These are phyloP conservation scores for Nakazawaea ishiwadae DNA, from an alignment of 805 yeast genomes.

Conservation along the genomic window DNA sequence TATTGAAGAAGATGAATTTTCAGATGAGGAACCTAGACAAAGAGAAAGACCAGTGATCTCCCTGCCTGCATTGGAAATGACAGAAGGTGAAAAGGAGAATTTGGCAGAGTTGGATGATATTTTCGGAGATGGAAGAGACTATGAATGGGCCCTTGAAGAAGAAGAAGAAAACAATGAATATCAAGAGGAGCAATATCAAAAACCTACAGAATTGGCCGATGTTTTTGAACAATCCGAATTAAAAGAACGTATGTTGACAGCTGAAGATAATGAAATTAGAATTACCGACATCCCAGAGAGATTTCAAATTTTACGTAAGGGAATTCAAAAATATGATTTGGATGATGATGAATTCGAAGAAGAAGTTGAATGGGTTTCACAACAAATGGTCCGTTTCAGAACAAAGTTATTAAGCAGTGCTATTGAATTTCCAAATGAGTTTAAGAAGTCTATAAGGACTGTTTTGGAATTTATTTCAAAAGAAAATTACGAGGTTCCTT, in stretches of 20 bases:
- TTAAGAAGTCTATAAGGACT: conserved; percentile 65
- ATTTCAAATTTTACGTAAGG: conserved; percentile 70
- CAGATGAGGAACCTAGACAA: conserved; percentile 73
- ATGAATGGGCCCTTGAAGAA: conserved; percentile 96
- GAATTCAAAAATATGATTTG: conserved; percentile 64
- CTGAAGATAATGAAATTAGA: conserved; percentile 84
- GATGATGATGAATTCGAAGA: conserved; percentile 60
- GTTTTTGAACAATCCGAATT: conserved; percentile 94
- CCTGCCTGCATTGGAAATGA: conserved; percentile 37
- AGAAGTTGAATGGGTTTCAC: conserved; percentile 82
- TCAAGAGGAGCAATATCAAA: conserved; percentile 29
- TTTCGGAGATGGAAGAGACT: conserved; percentile 95
- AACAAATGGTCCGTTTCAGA: conserved; percentile 56
- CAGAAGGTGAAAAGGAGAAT: conserved; percentile 66
- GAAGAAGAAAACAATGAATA: conserved; percentile 62
- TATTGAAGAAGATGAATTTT: conserved; percentile 94
- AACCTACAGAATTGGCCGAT: conserved; percentile 65
- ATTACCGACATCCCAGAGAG: conserved; percentile 90
- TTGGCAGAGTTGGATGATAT: conserved; percentile 91
- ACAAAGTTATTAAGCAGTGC: conserved; percentile 32
- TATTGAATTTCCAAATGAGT: conserved; percentile 36
- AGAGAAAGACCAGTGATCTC: conserved; percentile 20
- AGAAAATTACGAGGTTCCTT: conserved; percentile 87
- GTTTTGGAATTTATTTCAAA: conserved; percentile 67
- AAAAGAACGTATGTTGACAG: conserved; percentile 86